Conservation (phyloP, 192 early-diverging fungal species). For the Umbelopsis vinacea region DNA sequence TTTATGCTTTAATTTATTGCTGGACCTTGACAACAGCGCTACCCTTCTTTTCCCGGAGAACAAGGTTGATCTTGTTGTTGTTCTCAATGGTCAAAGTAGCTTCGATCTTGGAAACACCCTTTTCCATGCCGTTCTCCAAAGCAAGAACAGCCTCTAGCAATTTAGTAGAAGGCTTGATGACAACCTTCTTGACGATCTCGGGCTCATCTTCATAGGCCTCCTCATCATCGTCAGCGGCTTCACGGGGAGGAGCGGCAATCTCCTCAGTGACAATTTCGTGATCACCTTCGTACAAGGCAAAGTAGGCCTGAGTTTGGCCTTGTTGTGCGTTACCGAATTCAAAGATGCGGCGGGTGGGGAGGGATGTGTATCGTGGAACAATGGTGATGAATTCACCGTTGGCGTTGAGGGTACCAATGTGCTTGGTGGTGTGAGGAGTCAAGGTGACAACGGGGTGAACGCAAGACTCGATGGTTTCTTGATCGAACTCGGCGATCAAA, state of each 20-base stretch:
- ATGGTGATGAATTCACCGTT: slow-evolving; percentile 78
- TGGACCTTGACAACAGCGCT: slow-evolving; percentile 53
- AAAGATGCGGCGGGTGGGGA: slow-evolving; percentile 82
- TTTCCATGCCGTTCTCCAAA: slow-evolving; percentile 56
- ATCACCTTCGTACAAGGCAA: slow-evolving; percentile 89
- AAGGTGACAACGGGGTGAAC: slow-evolving; percentile 55
- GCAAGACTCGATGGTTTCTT: slow-evolving; percentile 60
- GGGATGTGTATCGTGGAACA: slow-evolving; percentile 81
- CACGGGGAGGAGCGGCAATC: slow-evolving; percentile 46
- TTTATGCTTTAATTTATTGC: background rate
- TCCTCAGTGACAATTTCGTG: slow-evolving; percentile 56
- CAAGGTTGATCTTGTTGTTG: slow-evolving; percentile 50
- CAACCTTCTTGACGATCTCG: slow-evolving; percentile 46
- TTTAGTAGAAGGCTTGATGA: slow-evolving; percentile 55
- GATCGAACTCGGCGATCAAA: slow-evolving; percentile 67
- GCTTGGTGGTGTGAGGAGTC: slow-evolving; percentile 67
- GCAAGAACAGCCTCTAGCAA: slow-evolving; percentile 71
- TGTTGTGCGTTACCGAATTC: slow-evolving; percentile 68
- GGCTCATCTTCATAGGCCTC: slow-evolving; percentile 45
- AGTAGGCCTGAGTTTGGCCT: slow-evolving; percentile 72
- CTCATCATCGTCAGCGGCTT: slow-evolving; percentile 58
- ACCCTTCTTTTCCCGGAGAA: slow-evolving; percentile 55
- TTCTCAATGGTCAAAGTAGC: slow-evolving; percentile 55
- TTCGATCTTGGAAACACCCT: slow-evolving; percentile 52
- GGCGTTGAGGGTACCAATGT: slow-evolving; percentile 75